phyloP scores from a whole-genome alignment of 2,329 filamentous ascomycete genomes.

The Arthroderma uncinatum region DNA sequence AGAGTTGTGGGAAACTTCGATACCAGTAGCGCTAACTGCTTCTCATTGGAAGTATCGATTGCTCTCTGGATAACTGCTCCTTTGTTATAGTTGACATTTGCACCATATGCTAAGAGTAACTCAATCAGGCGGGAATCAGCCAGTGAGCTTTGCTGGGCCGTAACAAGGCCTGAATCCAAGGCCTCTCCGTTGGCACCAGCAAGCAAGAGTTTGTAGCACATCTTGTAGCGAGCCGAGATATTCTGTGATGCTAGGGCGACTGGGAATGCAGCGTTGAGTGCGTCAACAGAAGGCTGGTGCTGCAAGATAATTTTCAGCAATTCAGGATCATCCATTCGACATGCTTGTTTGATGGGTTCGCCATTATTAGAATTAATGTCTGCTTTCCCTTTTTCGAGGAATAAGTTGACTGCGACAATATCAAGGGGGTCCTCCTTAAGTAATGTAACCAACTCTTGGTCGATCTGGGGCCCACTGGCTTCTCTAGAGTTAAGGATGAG shows the following conservation, averaged over 20 bases:
- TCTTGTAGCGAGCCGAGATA: constrained; percentile 9
- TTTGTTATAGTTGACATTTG: constrained; percentile 14
- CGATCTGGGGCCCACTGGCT: constrained; percentile 12
- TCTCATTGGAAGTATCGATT: constrained; percentile 12
- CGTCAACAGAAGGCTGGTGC: constrained; percentile 9
- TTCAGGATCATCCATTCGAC: constrained; percentile 9
- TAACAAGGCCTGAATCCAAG: constrained; percentile 11
- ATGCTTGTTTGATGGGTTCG: constrained; percentile 10
- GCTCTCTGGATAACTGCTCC: constrained; percentile 14
- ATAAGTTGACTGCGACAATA: constrained; percentile 12
- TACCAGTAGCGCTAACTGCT: constrained; percentile 13
- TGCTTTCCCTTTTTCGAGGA: constrained; percentile 15
- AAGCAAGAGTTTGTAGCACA: constrained; percentile 14
- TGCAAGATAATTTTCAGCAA: constrained; percentile 13
- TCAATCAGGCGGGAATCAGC: constrained; percentile 12
- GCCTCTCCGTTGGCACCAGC: constrained; percentile 14
- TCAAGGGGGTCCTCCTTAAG: constrained; percentile 13
- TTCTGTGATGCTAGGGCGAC: constrained; percentile 9
- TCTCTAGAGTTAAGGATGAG: constrained; percentile 13
- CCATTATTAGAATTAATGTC: constrained; percentile 14
- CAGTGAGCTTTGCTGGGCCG: constrained; percentile 10
- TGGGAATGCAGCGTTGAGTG: constrained; percentile 11
- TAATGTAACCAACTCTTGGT: constrained; percentile 12
- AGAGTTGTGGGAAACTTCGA: constrained; percentile 10
- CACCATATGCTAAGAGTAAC: constrained; percentile 14